Evolutionary conservation across 345 rosid genomes (phyloP).

Genomic region (Gossypium australe): DNA sequence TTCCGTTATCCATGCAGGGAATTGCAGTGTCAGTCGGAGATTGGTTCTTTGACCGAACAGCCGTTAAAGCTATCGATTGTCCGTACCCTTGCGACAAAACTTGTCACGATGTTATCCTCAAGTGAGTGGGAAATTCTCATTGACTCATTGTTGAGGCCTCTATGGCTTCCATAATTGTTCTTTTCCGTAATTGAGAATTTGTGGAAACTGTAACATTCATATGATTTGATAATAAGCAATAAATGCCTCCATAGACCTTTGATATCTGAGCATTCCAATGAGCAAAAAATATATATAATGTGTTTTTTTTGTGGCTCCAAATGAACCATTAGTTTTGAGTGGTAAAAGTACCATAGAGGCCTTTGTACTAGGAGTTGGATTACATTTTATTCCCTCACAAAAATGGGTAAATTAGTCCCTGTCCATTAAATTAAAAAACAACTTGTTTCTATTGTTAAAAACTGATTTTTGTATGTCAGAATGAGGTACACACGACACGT

Average conservation of each 20-base stretch:
- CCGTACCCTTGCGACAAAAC: constrained; percentile 79
- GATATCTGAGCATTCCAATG: neutral
- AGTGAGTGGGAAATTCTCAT: constrained; percentile 41
- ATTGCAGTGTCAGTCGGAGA: constrained; percentile 81
- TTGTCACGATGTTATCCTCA: constrained; percentile 71
- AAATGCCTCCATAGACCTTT: neutral
- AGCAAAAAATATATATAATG: no score
- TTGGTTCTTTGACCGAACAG: constrained; percentile 73
- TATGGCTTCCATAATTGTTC: constrained; percentile 4
- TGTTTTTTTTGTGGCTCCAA: no score
- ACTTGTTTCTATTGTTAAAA: no score
- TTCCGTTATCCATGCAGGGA: constrained; percentile 42
- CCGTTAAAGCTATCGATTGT: constrained; percentile 63
- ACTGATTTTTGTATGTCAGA: no score
- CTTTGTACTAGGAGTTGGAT: no score
- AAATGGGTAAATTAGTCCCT: no score
- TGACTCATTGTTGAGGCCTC: constrained; percentile 11
- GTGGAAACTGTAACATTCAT: constrained; percentile 19
- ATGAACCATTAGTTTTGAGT: no score
- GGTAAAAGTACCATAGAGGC: no score
- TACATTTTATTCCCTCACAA: no score
- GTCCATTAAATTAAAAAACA: no score
- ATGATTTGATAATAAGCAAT: neutral
- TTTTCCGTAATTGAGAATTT: constrained; percentile 4
- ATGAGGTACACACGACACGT: no score